phyloP scores from a whole-genome alignment of 495 filamentous ascomycete species.

The Aspergillus campestris region DNA sequence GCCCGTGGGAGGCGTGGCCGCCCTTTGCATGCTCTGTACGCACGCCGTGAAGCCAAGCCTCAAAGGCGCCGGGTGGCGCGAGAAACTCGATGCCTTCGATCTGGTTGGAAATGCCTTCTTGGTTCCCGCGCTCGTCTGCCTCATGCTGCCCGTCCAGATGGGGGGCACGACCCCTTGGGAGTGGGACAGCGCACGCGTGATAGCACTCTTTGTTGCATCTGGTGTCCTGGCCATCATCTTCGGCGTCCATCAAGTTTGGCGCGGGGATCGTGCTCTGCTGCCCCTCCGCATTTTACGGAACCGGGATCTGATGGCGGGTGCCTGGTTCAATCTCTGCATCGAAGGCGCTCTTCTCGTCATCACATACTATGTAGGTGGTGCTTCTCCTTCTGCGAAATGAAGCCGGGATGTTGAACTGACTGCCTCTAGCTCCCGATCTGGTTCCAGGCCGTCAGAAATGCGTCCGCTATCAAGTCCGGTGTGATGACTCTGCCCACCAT shows the following conservation, averaged over 20 bases:
- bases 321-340: slow-evolving; percentile 39
- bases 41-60: slow-evolving; percentile 10
- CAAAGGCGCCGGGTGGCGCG: slow-evolving; percentile 16
- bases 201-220: slow-evolving; percentile 50
- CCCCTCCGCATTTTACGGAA: slow-evolving; percentile 54
- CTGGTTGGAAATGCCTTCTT: slow-evolving; percentile 38
- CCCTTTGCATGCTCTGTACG: slow-evolving; percentile 31
- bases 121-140: slow-evolving; percentile 39
- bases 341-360: slow-evolving; percentile 36
- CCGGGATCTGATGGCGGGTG: slow-evolving; percentile 43
- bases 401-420: not conserved
- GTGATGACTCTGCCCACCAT: slow-evolving; percentile 22
- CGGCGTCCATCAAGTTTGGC: slow-evolving; percentile 47
- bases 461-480: slow-evolving; percentile 20
- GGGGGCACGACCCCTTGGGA: slow-evolving; percentile 42
- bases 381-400: too few species aligned
- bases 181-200: slow-evolving; percentile 41
- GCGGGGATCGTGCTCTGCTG: slow-evolving; percentile 57
- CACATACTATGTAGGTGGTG: slow-evolving; percentile 13
- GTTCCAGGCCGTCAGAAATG: slow-evolving; percentile 28
- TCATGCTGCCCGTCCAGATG: slow-evolving; percentile 50
- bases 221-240: slow-evolving; percentile 47
- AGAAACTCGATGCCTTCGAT: slow-evolving; percentile 38
- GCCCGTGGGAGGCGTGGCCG: slow-evolving; percentile 46
- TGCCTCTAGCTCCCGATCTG: slow-evolving; percentile 24